Evolutionary conservation across 2,329 filamentous ascomycete species (phyloP).

Genomic region (Colletotrichum sp.): DNA sequence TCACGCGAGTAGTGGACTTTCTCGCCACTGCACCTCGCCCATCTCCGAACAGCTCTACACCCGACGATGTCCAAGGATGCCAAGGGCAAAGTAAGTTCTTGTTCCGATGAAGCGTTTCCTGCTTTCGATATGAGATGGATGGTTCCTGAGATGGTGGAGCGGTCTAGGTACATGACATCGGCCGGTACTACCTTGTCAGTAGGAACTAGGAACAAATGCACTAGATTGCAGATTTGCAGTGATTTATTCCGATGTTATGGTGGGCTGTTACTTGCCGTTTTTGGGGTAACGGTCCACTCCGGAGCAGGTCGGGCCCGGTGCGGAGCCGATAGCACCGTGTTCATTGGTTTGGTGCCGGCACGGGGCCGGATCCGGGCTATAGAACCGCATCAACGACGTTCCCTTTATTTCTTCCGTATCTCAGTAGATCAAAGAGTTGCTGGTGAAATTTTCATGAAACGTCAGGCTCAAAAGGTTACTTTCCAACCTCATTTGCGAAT

Average conservation of each 20-base stretch:
- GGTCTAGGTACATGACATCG: not conserved
- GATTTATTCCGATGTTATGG: not conserved
- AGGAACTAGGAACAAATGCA: not conserved
- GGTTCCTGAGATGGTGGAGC: not conserved
- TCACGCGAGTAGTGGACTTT: not conserved
- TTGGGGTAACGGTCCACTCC: not conserved
- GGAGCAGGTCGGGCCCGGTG: not conserved
- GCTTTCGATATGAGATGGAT: not conserved
- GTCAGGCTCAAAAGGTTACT: not conserved
- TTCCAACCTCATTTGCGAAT: not conserved
- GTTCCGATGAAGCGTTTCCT: not conserved
- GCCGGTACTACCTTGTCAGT: not conserved
- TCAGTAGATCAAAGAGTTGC: not conserved
- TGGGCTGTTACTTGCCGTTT: not conserved
- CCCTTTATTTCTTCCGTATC: not conserved
- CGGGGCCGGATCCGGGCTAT: not conserved
- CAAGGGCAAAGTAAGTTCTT: not conserved
- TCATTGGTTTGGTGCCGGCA: no score
- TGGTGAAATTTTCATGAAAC: accelerated
- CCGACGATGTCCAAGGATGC: not conserved
- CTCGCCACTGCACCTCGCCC: not conserved
- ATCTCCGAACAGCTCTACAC: not conserved
- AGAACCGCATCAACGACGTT: not conserved
- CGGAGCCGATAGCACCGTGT: not conserved
- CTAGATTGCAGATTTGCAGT: not conserved